Base-by-base conservation (phyloP, 75 land plant genomes). In the Larix kaempferi region DNA sequence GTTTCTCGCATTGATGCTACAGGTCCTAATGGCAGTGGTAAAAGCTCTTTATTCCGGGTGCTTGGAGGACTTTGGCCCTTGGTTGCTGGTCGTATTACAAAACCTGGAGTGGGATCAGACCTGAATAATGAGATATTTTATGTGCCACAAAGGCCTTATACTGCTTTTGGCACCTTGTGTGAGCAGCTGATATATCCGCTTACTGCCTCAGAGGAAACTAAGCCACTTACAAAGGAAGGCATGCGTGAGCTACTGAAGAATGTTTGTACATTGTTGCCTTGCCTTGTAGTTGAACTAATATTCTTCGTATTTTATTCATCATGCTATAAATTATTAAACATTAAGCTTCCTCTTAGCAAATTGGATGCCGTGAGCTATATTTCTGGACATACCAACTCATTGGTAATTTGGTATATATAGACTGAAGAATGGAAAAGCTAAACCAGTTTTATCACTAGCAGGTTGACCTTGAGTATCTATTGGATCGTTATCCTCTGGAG, bases 1-100 rank as follows among this genome's bases (percentile, higher is more conserved):
- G 54, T 21, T 13, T 39, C 19, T 12, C 10, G 6, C 35, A 26
- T 37, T 60, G 15, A 21, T 77, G 15, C 69, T 86, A 73, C 76
- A 98, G 99, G 99, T 80, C 99, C 99, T 72, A 98, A 98, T 93
- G 99, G 99, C 19, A 98, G 99, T 86, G 99, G 99, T 41, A 98
- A 98, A 82, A 98, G 99, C 74, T 95, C 98, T 71, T 87, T 98
- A 59, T 98, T 98, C 73, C 86, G 99, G 59, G 99, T 98, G 25
- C 87, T 98, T 71, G 99, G 99, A 27, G 99, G 99, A 29, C 91
- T 98, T 25, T 98, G 99, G 99, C 99, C 99, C 13, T 81, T 98
- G 25, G 92, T 93, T 39, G 88, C 95, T 73, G 99, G 99, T 55
- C 87, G 92, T 76, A 95, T 98, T 84, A 86, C 87, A 72, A 98